A percentile compares a stretch with the other conserved stretches of the same genome.
These are phyloP conservation scores for Alternaria sp. DNA, from an alignment of 2,329 filamentous ascomycete genomes.

Conservation along the genomic window DNA sequence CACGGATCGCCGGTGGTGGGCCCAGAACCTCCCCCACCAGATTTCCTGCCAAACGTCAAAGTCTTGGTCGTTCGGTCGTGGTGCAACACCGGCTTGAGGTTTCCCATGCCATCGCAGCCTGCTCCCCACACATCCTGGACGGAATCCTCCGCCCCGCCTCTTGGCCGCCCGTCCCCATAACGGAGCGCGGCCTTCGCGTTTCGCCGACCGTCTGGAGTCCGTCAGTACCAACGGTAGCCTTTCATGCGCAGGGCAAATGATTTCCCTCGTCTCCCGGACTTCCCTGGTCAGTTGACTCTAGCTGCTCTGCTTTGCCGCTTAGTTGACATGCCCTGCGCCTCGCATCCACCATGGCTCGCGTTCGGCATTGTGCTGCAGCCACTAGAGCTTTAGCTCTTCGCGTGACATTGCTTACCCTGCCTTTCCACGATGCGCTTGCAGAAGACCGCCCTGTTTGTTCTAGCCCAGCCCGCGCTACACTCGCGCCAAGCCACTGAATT, in stretches of 20 bases:
- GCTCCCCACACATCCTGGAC: conserved; percentile 19
- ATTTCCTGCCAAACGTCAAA: conserved; percentile 12
- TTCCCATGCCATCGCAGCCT: conserved; percentile 1
- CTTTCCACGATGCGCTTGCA: conserved; percentile 19
- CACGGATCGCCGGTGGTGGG: conserved; percentile 4
- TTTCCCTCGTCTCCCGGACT: conserved; percentile 7
- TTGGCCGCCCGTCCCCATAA: conserved; percentile 14
- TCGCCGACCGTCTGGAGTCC: conserved; percentile 31
- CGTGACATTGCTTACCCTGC: conserved; percentile 25
- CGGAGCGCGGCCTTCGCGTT: conserved; percentile 32
- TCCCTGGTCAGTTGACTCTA: conserved; percentile 14
- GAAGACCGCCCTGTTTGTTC: conserved; percentile 20
- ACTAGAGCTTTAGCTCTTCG: conserved; percentile 23
- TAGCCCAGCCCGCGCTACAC: conserved; percentile 27
- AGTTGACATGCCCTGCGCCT: conserved; percentile 12
- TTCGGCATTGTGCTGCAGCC: conserved; percentile 28
- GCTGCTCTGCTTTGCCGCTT: neutral
- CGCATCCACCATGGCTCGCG: conserved; percentile 5
- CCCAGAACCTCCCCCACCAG: conserved; percentile 5
- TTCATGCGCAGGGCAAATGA: conserved; percentile 17
- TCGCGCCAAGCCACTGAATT: conserved; percentile 22
- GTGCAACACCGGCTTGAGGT: conserved; percentile 22
- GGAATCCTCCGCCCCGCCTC: conserved; percentile 16
- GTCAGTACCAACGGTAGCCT: conserved; percentile 11
- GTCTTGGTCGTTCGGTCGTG: conserved; percentile 6